Conservation (phyloP, 352 stramenopile genomes). For the Pilasporangium apinafurcum region DNA sequence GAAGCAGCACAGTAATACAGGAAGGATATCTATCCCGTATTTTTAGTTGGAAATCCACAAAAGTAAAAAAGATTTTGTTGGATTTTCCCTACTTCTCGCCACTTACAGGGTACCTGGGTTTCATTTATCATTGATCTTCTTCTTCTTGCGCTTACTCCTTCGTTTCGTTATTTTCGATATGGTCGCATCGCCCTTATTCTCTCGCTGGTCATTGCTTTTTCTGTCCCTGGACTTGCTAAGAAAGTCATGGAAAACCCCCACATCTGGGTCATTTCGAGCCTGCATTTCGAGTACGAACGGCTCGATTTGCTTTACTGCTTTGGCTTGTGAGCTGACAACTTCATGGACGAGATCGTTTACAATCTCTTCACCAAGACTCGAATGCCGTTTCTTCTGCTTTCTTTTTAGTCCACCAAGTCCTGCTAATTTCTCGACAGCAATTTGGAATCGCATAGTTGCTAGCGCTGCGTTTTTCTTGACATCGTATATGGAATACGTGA, state of each 20-base stretch:
- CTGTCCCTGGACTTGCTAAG: background rate
- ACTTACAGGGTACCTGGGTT: background rate
- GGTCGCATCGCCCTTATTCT: background rate
- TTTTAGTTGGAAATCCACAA: too few species aligned
- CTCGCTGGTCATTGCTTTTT: background rate
- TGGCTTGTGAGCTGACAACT: background rate
- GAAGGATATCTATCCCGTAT: too few species aligned
- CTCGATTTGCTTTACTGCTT: slow-evolving; percentile 4
- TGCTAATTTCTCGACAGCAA: slow-evolving; percentile 7
- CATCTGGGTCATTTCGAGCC: slow-evolving; percentile 11
- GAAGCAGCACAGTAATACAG: too few species aligned
- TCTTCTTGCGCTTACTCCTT: too few species aligned
- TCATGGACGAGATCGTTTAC: slow-evolving; percentile 8
- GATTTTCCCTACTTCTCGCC: background rate
- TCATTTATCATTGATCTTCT: background rate
- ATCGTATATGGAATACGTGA: slow-evolving; percentile 47
- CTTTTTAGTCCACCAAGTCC: background rate
- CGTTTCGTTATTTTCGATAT: background rate
- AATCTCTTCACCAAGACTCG: slow-evolving; percentile 2
- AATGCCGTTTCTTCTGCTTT: too few species aligned
- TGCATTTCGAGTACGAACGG: slow-evolving; percentile 18
- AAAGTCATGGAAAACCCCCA: slow-evolving; percentile 13
- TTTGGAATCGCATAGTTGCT: slow-evolving; percentile 33
- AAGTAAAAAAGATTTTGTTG: too few species aligned
- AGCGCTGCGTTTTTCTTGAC: slow-evolving; percentile 44